Evolutionary conservation across 2,329 filamentous ascomycete genomes (phyloP), one percentile per base, ranked within the genome.

Genomic region (Chalara sp.): DNA sequence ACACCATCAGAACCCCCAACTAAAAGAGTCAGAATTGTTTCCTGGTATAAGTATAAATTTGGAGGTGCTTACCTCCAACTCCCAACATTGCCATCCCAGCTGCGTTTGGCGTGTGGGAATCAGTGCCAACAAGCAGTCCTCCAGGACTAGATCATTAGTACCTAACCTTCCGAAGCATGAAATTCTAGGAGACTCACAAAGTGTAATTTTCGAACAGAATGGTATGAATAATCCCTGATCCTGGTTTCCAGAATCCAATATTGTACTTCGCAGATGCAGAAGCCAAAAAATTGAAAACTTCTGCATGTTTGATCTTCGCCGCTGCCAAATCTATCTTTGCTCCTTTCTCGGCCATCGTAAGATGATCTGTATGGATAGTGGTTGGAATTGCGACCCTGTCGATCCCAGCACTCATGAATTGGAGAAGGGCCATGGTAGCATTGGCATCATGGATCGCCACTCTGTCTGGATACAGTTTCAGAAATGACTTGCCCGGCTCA

Each of bases 261-360:
- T 70, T 70, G 30, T 76, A 75, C 53, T 73, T 75, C 53, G 69
- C 70, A 6, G 68, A 67, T 0, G 67, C 67, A 37, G 65, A 69
- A 46, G 63, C 64, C 5, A 70, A 53, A 37, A 72, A 72, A 0
- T 63, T 63, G 48, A 71, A 71, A 0, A 71, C 68, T 37, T 72
- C 69, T 11, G 57, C 51, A 47, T 52, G 6, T 52, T 51, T 7
- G 61, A 65, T 6, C 63, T 60, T 13, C 52, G 39, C 41, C 66
- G 51, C 65, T 28, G 61, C 58, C 11, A 69, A 47, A 45, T 69
- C 66, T 39, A 59, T 56, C 7, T 61, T 50, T 1, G 63, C 64
- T 1, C 67, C 66, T 39, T 67, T 60, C 30, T 67, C 60, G 3
- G 65, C 64, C 28, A 67, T 63, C 30, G 44, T 67, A 0, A 72